phyloP scores from a whole-genome alignment of 176 grass and related monocot species.

The Aegilops longissima region DNA sequence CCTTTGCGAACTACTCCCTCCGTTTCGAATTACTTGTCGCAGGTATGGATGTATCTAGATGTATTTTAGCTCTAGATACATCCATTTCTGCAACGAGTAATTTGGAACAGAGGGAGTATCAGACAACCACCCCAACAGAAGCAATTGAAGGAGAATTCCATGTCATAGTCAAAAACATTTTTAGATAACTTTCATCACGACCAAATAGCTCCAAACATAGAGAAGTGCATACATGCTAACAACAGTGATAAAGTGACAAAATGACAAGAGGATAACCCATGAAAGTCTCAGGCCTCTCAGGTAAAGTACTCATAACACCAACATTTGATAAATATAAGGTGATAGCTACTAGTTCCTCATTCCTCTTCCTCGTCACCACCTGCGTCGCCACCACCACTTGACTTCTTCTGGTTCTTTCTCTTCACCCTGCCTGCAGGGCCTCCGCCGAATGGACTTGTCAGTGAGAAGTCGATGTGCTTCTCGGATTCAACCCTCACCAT shows the following conservation, averaged over 20 bases:
- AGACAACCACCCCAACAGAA: not conserved
- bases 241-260: slow-evolving; percentile 16
- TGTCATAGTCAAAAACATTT: not conserved
- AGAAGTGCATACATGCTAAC: not conserved
- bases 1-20: no score
- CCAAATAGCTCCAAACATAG: slow-evolving; percentile 27
- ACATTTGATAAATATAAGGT: slow-evolving; percentile 26
- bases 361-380: slow-evolving; percentile 59
- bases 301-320: slow-evolving; percentile 32
- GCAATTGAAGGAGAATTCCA: not conserved
- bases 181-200: not conserved
- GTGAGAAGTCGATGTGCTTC: slow-evolving; percentile 73
- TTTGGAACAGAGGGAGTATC: no score
- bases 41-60: no score
- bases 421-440: slow-evolving; percentile 59
- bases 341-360: slow-evolving; percentile 23
- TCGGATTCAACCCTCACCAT: slow-evolving; percentile 78
- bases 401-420: slow-evolving; percentile 59
- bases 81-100: no score
- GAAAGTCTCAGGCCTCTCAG: not conserved
- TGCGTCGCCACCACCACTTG: slow-evolving; percentile 6
- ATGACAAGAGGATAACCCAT: not conserved
- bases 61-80: no score
- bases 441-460: slow-evolving; percentile 67
- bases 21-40: no score